phyloP scores from a whole-genome alignment of 345 rosid genomes.

The Brassica carinata region DNA sequence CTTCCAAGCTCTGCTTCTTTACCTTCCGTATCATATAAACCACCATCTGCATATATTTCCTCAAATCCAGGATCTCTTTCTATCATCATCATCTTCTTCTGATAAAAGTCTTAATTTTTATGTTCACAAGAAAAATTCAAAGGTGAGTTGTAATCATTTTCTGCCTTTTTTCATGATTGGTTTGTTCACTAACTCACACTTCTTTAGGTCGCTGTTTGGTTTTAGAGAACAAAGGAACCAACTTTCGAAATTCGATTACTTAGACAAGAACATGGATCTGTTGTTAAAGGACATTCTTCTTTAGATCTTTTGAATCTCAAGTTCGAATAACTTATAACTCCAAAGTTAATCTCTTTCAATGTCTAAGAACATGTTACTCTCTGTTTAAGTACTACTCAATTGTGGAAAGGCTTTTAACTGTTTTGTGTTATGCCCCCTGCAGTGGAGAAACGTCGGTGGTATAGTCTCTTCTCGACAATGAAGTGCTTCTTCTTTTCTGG shows the following conservation, averaged over 20 bases:
- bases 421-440: constrained; percentile 29
- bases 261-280: constrained; percentile 1
- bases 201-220: constrained; percentile 1
- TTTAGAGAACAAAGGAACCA: constrained; percentile 12
- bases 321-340: background rate
- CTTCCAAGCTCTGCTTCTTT: constrained; percentile 21
- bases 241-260: constrained; percentile 8
- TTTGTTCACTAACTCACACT: background rate
- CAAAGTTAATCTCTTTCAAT: constrained; percentile 5
- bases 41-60: background rate
- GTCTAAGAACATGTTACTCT: constrained; percentile 4
- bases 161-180: background rate
- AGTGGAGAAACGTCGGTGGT: constrained; percentile 32
- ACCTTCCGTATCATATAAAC: background rate
- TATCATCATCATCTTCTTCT: constrained; percentile 2
- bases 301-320: constrained; percentile 15
- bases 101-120: constrained; percentile 17
- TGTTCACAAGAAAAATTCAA: constrained; percentile 2
- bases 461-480: constrained; percentile 46
- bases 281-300: background rate
- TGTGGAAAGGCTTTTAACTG: background rate
- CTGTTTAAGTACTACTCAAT: background rate
- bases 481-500: constrained; percentile 68
- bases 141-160: constrained; percentile 29
- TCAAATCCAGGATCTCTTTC: constrained; percentile 13